Base-by-base conservation (phyloP, 2,329 filamentous ascomycete species). In the Nigrospora sphaerica region DNA sequence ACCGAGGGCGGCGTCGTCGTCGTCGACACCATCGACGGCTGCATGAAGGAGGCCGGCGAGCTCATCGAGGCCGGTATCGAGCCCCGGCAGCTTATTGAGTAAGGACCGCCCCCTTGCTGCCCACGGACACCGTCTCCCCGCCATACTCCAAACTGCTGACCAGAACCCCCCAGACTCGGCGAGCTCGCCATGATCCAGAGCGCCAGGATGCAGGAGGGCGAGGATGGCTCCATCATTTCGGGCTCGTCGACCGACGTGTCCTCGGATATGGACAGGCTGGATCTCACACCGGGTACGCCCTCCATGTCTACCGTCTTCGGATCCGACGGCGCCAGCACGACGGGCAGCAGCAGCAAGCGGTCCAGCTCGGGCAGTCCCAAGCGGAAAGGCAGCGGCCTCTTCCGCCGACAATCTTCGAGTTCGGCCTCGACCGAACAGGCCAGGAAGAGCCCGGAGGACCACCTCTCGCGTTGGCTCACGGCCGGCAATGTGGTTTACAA, bases 11-110 rank as follows among this genome's bases (percentile, higher is more conserved):
- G 80, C 0, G 81, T 78, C 13, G 73, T 89, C 23, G 75, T 88
- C 6, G 86, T 89, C 6, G 86, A 89, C 59, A 91, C 85, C 11
- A 72, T 95, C 0, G 83, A 88, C 28, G 87, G 86, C 0, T 90
- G 85, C 39, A 63, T 95, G 38, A 83, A 83, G 55, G 88, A 95
- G 61, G 86, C 91, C 0, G 92, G 92, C 0, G 92, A 97, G 69
- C 73, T 97, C 41, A 85, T 95, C 11, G 80, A 88, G 53, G 88
- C 88, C 0, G 83, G 81, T 0, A 70, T 96, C 28, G 73, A 74
- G 18, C 82, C 87, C 0, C 76, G 81, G 39, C 85, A 95, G 55
- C 76, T 96, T 4, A 87, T 95, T 0, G 92, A 96, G 78, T 80
- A 60, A 65, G 76, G 70, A 6, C 6, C 37, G 16, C 42, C 3